Evolutionary conservation across 2,329 filamentous ascomycete species (phyloP), one percentile per base, ranked within the genome.

Genomic region (Setomelanomma holmii): DNA sequence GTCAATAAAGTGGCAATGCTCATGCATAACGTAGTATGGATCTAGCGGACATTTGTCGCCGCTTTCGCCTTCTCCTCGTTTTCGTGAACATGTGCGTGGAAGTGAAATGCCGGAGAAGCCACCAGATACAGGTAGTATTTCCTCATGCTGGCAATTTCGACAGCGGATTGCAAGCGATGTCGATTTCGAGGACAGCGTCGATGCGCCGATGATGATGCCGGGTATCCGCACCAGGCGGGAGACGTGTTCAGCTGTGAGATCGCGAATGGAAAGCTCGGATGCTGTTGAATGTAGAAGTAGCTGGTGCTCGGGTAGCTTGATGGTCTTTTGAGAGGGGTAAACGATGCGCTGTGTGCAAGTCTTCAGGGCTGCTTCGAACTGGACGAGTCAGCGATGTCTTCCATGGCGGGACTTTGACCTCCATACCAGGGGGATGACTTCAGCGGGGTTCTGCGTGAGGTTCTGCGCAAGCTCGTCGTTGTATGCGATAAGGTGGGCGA

Each of bases 151-250:
- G 76, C 95, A 99, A 68, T 87, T 92, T 59, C 92, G 86, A 79
- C 95, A 99, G 75, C 96, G 87, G 45, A 99, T 89, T 55, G 90
- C 85, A 20, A 99, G 82, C 21, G 87, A 82, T 5, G 92, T 97
- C 4, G 95, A 91, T 80, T 99, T 98, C 11, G 93, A 98, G 2
- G 93, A 96, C 75, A 98, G 89, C 16, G 96, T 96, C 1, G 93
- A 97, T 40, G 95, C 95, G 40, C 95, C 93, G 61, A 99, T 99
- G 53, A 99, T 91, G 60, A 99, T 99, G 44, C 95, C 96, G 1
- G 95, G 95, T 51, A 99, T 96, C 50, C 93, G 87, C 34, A 99
- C 93, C n/a, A 99, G 88, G 64, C 92, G 88, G 4, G 93, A 92
- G 63, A 99, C 96, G 58, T 91, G 93, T 58, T 90, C 89, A 7